Percentiles rank a stretch among this genome's conserved stretches.
phyloP scores from a whole-genome alignment of 805 yeast genomes.

The Blastobotrys attinorum region DNA sequence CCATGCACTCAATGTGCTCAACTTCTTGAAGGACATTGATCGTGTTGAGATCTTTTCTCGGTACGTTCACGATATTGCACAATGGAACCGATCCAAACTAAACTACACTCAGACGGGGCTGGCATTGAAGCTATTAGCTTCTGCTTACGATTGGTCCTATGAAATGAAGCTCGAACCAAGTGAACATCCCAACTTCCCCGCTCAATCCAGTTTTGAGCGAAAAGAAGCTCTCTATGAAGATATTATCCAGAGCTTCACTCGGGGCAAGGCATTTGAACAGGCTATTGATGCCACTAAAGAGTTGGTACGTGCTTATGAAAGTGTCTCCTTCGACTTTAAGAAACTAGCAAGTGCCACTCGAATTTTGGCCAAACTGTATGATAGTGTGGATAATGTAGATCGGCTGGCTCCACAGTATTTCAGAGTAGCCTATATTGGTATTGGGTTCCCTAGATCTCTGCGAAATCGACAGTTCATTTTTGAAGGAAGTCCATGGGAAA shows the following conservation, averaged over 20 bases:
- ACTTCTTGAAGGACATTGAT: conserved; percentile 67
- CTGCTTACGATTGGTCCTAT: conserved; percentile 59
- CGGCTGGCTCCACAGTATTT: conserved; percentile 71
- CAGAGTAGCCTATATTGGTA: conserved; percentile 72
- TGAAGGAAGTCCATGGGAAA: conserved; percentile 84
- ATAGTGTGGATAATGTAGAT: conserved; percentile 58
- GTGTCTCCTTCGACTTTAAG: conserved; percentile 62
- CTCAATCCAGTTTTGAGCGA: conserved; percentile 71
- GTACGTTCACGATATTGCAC: conserved; percentile 69
- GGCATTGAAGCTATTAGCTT: conserved; percentile 67
- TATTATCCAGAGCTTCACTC: conserved; percentile 61
- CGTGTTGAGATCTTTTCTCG: conserved; percentile 74
- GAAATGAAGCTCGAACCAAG: conserved; percentile 48
- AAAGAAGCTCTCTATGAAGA: conserved; percentile 63
- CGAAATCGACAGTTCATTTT: conserved; percentile 72
- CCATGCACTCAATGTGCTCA: conserved; percentile 66
- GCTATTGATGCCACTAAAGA: conserved; percentile 76
- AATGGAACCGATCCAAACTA: conserved; percentile 48
- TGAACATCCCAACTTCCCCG: conserved; percentile 64
- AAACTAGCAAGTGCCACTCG: conserved; percentile 67
- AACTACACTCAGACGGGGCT: conserved; percentile 79
- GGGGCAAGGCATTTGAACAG: conserved; percentile 69
- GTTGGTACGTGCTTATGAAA: conserved; percentile 64
- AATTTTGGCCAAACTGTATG: conserved; percentile 60
- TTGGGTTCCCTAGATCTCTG: conserved; percentile 72